Conservation (phyloP, 345 rosid species). For the Tarenaya hassleriana region DNA sequence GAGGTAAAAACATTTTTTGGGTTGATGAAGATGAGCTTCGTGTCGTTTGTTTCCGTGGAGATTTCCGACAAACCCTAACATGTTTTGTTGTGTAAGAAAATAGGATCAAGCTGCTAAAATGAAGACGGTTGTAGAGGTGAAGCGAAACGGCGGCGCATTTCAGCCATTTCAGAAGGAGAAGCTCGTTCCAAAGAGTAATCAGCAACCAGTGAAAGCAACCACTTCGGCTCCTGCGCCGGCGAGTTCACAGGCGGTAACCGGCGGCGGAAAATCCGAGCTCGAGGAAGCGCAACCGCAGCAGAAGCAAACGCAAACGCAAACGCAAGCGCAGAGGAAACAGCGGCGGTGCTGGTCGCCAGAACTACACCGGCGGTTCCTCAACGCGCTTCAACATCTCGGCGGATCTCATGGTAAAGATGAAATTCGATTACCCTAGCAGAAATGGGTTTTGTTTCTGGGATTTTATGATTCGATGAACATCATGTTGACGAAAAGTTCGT, state of each 20-base stretch:
- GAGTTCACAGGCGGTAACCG: slow-evolving; percentile 6
- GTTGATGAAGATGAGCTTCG: background rate
- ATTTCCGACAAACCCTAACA: background rate
- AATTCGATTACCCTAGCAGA: too few species aligned
- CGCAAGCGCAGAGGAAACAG: slow-evolving; percentile 39
- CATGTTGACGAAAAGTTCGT: too few species aligned
- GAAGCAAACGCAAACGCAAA: slow-evolving; percentile 19
- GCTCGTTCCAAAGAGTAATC: slow-evolving; percentile 33
- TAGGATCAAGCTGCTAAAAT: slow-evolving; percentile 29
- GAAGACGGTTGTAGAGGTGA: slow-evolving; percentile 47
- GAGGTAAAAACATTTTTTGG: slow-evolving; percentile 33
- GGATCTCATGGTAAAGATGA: slow-evolving; percentile 50
- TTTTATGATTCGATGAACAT: too few species aligned
- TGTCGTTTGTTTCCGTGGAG: background rate
- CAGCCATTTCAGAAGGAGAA: slow-evolving; percentile 54
- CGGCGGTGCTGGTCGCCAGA: slow-evolving; percentile 83
- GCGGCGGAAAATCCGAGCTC: slow-evolving; percentile 21
- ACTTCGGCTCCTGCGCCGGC: slow-evolving; percentile 20
- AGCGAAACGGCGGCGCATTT: slow-evolving; percentile 55
- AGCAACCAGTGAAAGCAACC: too few species aligned
- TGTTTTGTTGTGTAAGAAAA: background rate
- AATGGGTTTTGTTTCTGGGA: too few species aligned
- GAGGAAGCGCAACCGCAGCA: too few species aligned
- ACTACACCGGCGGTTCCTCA: slow-evolving; percentile 60
- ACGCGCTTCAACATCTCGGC: slow-evolving; percentile 74